phyloP scores from a whole-genome alignment of 306 rosid species.

The Notholithocarpus densiflorus region DNA sequence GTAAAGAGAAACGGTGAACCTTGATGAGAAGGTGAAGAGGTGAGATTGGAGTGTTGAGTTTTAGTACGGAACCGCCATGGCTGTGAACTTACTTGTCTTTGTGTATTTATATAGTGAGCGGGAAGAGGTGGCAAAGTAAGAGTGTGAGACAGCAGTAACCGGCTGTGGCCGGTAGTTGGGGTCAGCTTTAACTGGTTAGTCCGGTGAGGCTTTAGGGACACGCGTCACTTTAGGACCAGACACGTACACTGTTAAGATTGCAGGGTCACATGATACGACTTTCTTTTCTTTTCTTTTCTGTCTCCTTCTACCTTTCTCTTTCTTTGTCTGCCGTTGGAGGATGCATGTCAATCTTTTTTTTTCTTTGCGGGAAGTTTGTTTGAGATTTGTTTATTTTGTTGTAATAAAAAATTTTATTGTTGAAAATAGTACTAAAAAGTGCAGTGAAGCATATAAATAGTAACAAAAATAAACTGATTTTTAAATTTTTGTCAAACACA shows the following conservation, averaged over 20 bases:
- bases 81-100: not conserved
- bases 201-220: not conserved
- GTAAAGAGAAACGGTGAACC: not conserved
- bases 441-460: fast-evolving
- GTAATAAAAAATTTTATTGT: too few species aligned
- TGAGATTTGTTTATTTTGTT: too few species aligned
- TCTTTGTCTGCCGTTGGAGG: too few species aligned
- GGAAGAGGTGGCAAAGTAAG: not conserved
- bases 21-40: not conserved
- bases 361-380: too few species aligned
- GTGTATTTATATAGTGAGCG: conserved; percentile 12
- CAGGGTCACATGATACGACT: not conserved
- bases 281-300: not conserved
- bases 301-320: not conserved
- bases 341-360: too few species aligned
- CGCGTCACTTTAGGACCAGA: not conserved
- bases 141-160: conserved; percentile 3
- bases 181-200: not conserved
- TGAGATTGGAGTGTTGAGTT: not conserved
- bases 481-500: too few species aligned
- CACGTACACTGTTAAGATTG: conserved; percentile 10
- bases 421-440: too few species aligned
- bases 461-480: fast-evolving
- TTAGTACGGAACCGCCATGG: conserved; percentile 21
- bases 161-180: conserved; percentile 8